A percentile compares a stretch with the other conserved stretches of the same genome.
Evolutionary conservation across 2,329 filamentous ascomycete species (phyloP).

Genomic region (Arthroderma sp.): DNA sequence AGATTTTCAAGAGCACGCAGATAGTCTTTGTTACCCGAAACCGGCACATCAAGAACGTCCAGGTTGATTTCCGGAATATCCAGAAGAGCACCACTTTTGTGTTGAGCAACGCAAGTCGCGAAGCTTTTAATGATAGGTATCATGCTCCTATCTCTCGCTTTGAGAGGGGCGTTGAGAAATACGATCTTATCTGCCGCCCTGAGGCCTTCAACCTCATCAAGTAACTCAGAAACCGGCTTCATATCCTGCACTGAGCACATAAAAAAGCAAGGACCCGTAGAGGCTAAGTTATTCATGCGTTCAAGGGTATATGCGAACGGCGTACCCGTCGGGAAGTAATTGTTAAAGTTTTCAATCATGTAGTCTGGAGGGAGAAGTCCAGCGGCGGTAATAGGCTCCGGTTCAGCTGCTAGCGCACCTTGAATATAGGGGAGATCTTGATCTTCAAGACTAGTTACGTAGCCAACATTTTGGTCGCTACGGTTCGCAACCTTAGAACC

Average conservation of each 20-base stretch:
- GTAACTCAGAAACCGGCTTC: constrained; percentile 55
- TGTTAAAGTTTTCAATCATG: constrained; percentile 61
- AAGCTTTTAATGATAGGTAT: constrained; percentile 46
- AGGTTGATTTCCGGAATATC: constrained; percentile 59
- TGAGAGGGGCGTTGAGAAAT: constrained; percentile 58
- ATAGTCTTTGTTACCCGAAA: constrained; percentile 39
- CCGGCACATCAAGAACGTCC: constrained; percentile 52
- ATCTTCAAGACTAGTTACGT: constrained; percentile 65
- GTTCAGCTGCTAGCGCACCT: constrained; percentile 48
- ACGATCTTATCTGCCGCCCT: constrained; percentile 60
- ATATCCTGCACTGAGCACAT: constrained; percentile 53
- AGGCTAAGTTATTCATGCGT: constrained; percentile 57
- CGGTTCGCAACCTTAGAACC: constrained; percentile 9
- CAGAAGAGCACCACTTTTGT: constrained; percentile 53
- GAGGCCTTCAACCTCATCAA: constrained; percentile 57
- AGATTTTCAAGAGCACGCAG: constrained; percentile 59
- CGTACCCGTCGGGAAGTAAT: constrained; percentile 67
- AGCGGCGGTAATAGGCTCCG: constrained; percentile 54
- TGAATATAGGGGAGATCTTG: constrained; percentile 53
- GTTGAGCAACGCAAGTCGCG: constrained; percentile 55
- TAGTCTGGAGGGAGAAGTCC: constrained; percentile 60
- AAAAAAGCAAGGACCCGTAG: constrained; percentile 53
- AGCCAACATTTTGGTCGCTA: constrained; percentile 42
- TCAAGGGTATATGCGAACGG: constrained; percentile 73
- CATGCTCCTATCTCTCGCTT: constrained; percentile 34